A percentile compares a stretch with the other conserved stretches of the same genome.
phyloP scores from a whole-genome alignment of 106 monocot species.

The Apostasia shenzhenica region DNA sequence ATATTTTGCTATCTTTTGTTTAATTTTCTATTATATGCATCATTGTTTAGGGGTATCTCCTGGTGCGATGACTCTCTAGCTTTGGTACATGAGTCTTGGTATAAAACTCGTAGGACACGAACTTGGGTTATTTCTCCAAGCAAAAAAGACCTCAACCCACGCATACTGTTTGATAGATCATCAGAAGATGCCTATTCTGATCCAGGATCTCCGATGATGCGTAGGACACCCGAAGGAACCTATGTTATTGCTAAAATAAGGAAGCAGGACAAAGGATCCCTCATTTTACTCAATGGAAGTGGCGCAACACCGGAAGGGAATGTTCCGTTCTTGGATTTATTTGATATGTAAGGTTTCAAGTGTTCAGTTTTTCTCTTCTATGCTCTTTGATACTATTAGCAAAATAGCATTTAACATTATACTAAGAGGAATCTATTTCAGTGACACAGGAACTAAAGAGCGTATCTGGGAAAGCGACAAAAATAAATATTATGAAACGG shows the following conservation, averaged over 20 bases:
- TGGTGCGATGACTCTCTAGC: conserved; percentile 98
- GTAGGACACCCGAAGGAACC: conserved; percentile 77
- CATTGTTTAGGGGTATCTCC: conserved; percentile 67
- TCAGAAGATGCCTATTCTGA: conserved; percentile 98
- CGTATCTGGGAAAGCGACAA: conserved; percentile 98
- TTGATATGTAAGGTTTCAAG: conserved; percentile 71
- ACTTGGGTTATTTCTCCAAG: conserved; percentile 94
- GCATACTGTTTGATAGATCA: conserved; percentile 93
- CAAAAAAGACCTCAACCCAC: conserved; percentile 50
- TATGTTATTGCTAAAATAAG: conserved; percentile 92
- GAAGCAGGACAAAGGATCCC: conserved; percentile 52
- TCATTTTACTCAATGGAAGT: conserved; percentile 75
- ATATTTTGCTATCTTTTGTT: background rate
- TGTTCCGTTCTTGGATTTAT: conserved; percentile 94
- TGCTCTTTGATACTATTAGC: background rate
- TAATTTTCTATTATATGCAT: background rate
- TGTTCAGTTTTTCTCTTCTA: background rate
- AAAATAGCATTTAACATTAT: background rate
- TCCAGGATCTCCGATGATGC: conserved; percentile 95
- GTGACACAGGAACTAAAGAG: conserved; percentile 86
- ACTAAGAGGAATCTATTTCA: conserved; percentile 13
- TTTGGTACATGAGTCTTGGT: conserved; percentile 97
- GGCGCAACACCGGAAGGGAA: conserved; percentile 98
- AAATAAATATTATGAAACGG: conserved; percentile 90
- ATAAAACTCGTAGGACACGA: conserved; percentile 84